Evolutionary conservation across 306 rosid species (phyloP), one percentile per base, ranked within the genome.

Genomic region (Trichosanthes cucumerina): DNA sequence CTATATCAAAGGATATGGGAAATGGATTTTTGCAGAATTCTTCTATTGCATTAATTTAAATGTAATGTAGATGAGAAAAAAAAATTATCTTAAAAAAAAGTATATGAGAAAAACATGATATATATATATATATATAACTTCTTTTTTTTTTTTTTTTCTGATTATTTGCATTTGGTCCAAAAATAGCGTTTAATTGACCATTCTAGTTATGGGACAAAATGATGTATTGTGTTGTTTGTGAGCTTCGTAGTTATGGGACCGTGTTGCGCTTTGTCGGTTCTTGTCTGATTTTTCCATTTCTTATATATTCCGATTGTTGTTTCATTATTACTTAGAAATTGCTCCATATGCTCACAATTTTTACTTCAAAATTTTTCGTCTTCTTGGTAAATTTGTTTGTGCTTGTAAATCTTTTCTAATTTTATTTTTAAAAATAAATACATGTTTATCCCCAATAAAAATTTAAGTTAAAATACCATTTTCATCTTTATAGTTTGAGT

Each of bases 1-100:
- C 77, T 71, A 24, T 21, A 71, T 44, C 21, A 26, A 46, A 24
- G 57, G 73, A 65, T 65, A 65, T 65, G 72, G 72, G 72, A 44
- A 46, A 21, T 72, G 77, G 77, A 71, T 71, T 65, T 65, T 65
- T 18, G 13, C 28, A 5, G 5, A 38, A 36, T 36, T 63, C 44
- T 63, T 63, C 9, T 1, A 28, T 63, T 33, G 11, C 4, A 63
- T 65, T 65, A 33, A 64, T 28, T 28, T 28, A 28, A 28, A 64
- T n/a, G n/a, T n/a, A n/a, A n/a, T n/a, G 15, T 16, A 31, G 0
- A 62, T 62, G 68, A 62, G 39, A 31, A 62, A 60, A 62, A 28
- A 28, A 28, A 28, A 28, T 28, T 28, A 28, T 28, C 33, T 28
- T 28, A 28, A 28, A 28, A 28, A 28, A 28, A 28, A 28, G 33